Base-by-base conservation (phyloP, 805 yeast genomes). In the Hanseniaspora nectarophila region DNA sequence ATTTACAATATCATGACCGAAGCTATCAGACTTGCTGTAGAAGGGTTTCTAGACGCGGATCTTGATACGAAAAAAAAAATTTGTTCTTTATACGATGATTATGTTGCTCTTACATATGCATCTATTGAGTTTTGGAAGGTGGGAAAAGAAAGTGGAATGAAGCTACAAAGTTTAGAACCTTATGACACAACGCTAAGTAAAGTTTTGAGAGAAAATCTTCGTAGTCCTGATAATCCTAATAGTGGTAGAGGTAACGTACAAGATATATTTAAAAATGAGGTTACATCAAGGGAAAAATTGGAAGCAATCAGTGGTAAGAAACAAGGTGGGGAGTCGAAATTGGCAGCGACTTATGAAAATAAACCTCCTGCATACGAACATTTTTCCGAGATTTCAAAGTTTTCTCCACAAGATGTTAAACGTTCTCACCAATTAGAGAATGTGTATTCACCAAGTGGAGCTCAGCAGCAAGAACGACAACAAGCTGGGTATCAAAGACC, bases 121-220 rank as follows among this genome's bases (percentile, higher is more conserved):
- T 97, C 89, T 9, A 92, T 92, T 28, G 82, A 81, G 58, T 92
- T 83, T 66, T 73, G 92, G 61, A 79, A 94, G 60, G 80, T 83
- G 15, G 98, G 97, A 4, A 90, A 92, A 63, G 78, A 88, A 12
- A 88, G 97, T 2, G 88, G 88, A 60, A 71, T 90, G 57, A 89
- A 82, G 60, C 95, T 92, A 32, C 98, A 97, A 33, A 88, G 95
- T 13, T 89, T 92, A 56, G 86, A 86, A 63, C 98, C 92, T 67
- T 97, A 97, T 1, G 97, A 97, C 21, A 89, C 97, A 2, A 92
- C 95, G 24, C 73, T 92, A 57, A 84, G 95, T 3, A 75, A 80
- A 32, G 81, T 92, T 13, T 75, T 92, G 56, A 92, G 87, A 63
- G 96, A 89, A 59, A 94, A 90, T 65, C 70, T 92, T 58, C 76